Percentiles rank a stretch among this genome's conserved stretches.
Conservation (phyloP, 2,329 filamentous ascomycete species). For the Trichoderma arundinaceum region DNA sequence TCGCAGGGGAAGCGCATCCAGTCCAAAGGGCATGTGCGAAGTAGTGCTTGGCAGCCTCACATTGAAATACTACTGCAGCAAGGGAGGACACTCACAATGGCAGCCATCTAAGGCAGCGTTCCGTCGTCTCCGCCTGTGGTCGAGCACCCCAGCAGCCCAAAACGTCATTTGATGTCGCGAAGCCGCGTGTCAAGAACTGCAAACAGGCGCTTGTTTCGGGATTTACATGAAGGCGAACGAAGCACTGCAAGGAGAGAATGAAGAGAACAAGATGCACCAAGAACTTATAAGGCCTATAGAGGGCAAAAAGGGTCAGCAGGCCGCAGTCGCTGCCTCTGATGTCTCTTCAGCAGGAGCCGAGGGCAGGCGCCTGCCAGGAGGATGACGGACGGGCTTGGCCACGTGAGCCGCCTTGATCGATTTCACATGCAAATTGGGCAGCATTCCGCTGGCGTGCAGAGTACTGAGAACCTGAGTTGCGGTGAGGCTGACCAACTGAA, state of each 20-base stretch:
- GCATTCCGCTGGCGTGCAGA: background rate
- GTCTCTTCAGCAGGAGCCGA: conserved; percentile 13
- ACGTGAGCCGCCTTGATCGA: conserved; percentile 26
- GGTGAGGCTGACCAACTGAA: background rate
- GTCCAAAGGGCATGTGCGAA: background rate
- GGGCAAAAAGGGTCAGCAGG: conserved; percentile 20
- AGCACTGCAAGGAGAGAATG: background rate
- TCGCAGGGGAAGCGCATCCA: conserved; percentile 6
- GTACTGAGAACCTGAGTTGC: background rate
- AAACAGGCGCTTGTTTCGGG: background rate
- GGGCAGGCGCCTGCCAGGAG: conserved; percentile 18
- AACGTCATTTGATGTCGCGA: conserved; percentile 43
- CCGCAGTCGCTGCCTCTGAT: conserved; percentile 14
- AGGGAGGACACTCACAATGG: conserved; percentile 41
- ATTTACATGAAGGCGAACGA: background rate
- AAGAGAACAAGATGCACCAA: background rate
- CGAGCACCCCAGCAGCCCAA: conserved; percentile 36
- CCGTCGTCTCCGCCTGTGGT: conserved; percentile 36
- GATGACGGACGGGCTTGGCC: conserved; percentile 19
- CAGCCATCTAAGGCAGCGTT: conserved; percentile 44
- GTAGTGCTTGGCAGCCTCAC: background rate
- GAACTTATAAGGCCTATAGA: background rate
- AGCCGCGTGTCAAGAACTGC: background rate
- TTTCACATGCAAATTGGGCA: conserved; percentile 28
- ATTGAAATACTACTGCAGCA: background rate